Conservation (phyloP, 2,329 filamentous ascomycete genomes). For the Ilyonectria robusta region DNA sequence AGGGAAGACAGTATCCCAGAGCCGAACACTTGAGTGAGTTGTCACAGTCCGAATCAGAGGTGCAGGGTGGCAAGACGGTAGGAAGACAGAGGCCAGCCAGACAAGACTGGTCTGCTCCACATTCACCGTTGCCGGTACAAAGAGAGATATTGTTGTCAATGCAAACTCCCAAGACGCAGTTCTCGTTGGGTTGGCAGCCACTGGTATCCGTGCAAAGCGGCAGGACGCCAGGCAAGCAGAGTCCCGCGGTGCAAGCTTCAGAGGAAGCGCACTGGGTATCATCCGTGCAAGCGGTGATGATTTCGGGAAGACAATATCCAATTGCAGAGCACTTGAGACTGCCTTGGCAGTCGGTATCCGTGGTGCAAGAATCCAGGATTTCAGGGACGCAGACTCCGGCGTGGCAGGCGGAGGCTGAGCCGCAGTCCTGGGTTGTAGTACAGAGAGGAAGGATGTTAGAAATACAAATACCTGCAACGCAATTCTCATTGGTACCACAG, state of each 20-base stretch:
- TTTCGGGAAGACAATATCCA: too few species aligned
- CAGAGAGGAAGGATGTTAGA: not conserved
- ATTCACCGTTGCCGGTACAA: not conserved
- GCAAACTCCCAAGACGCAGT: not conserved
- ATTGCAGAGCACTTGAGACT: not conserved
- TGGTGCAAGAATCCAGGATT: not conserved
- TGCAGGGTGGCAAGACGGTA: not conserved
- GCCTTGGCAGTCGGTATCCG: not conserved
- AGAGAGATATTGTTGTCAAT: not conserved
- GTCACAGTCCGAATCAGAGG: not conserved
- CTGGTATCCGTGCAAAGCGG: not conserved
- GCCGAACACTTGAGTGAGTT: not conserved
- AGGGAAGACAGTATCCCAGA: slow-evolving; percentile 15
- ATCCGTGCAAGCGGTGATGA: too few species aligned
- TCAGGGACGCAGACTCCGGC: not conserved
- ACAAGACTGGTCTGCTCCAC: not conserved
- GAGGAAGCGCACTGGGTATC: too few species aligned
- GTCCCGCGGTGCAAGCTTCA: too few species aligned
- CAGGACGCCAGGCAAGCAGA: not conserved
- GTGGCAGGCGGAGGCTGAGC: not conserved
- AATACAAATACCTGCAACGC: slow-evolving; percentile 2
- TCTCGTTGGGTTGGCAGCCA: not conserved
- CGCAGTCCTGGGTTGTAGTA: not conserved
- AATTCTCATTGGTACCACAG: not conserved
- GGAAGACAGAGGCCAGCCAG: not conserved